phyloP scores from a whole-genome alignment of 768 basidiomycete genomes.

The Suillus weaverae region DNA sequence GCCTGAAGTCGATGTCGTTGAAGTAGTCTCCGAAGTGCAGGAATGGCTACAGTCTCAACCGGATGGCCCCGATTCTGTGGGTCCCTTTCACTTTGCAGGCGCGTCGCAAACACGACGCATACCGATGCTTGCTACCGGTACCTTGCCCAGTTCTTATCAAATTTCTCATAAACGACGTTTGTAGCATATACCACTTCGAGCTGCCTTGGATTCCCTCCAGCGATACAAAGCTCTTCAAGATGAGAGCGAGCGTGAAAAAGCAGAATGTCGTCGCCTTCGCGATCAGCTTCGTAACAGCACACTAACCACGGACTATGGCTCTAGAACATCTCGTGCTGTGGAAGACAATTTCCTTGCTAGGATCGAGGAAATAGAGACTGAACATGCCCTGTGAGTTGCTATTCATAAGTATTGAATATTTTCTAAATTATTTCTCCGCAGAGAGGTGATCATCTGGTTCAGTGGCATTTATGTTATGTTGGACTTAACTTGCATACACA shows the following conservation, averaged over 20 bases:
- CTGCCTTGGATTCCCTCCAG: constrained; percentile 35
- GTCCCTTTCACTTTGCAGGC: constrained; percentile 13
- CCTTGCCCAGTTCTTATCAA: neutral
- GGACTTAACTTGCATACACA: constrained; percentile 20
- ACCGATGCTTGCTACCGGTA: neutral
- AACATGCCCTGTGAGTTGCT: constrained; percentile 27
- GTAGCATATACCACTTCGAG: constrained; percentile 34
- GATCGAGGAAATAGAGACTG: constrained; percentile 32
- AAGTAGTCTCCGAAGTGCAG: constrained; percentile 48
- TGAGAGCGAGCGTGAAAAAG: constrained; percentile 31
- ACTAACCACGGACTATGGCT: constrained; percentile 31
- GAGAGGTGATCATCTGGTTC: constrained; percentile 4
- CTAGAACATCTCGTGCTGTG: constrained; percentile 35
- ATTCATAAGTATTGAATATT: neutral
- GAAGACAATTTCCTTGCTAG: constrained; percentile 36
- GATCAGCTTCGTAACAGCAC: constrained; percentile 31
- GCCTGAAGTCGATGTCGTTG: constrained; percentile 34
- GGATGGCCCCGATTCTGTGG: constrained; percentile 39
- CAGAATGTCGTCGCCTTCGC: constrained; percentile 32
- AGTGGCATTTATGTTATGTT: neutral
- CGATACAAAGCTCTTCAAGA: constrained; percentile 40
- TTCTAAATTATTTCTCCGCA: neutral
- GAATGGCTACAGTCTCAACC: constrained; percentile 48
- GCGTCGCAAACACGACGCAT: neutral
- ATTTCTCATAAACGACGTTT: constrained; percentile 22